A percentile compares a stretch with the other conserved stretches of the same genome.
Evolutionary conservation across 345 rosid genomes (phyloP).

Genomic region (Erucastrum elatum): DNA sequence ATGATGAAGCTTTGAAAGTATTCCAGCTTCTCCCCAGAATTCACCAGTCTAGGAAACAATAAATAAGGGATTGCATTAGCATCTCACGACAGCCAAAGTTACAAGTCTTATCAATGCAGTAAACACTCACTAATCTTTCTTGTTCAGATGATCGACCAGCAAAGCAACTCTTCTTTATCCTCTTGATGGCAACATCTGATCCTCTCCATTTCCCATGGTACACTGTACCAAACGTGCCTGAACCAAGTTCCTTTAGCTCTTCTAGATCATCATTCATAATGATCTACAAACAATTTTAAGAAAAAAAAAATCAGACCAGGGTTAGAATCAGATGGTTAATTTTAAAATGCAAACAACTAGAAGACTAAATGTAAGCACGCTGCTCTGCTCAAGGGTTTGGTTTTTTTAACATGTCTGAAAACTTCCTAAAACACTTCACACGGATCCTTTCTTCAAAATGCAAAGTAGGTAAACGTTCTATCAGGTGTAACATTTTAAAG

Average conservation of each 20-base stretch:
- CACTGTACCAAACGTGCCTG: conserved; percentile 97
- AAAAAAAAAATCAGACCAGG: background rate
- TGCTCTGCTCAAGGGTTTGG: background rate
- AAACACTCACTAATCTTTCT: conserved; percentile 78
- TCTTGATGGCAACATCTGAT: conserved; percentile 94
- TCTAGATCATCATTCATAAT: conserved; percentile 91
- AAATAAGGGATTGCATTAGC: background rate
- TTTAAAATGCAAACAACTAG: background rate
- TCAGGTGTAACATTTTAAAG: background rate
- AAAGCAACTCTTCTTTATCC: conserved; percentile 91
- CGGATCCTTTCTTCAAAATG: background rate
- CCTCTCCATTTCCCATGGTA: conserved; percentile 99
- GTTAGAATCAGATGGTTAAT: background rate
- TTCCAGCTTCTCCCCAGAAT: conserved; percentile 99
- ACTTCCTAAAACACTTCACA: background rate
- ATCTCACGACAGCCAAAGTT: background rate
- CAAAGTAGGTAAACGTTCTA: background rate
- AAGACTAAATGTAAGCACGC: background rate
- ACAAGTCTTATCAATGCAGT: conserved; percentile 3
- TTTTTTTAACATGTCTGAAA: conserved; percentile 18
- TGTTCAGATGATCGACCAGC: conserved; percentile 92
- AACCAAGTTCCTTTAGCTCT: conserved; percentile 91
- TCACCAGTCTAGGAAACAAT: conserved; percentile 60
- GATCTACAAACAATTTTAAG: conserved; percentile 46
- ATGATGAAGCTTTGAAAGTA: conserved; percentile 97